Base-by-base conservation (phyloP, 805 yeast genomes). In the Cephaloascus fragrans region DNA sequence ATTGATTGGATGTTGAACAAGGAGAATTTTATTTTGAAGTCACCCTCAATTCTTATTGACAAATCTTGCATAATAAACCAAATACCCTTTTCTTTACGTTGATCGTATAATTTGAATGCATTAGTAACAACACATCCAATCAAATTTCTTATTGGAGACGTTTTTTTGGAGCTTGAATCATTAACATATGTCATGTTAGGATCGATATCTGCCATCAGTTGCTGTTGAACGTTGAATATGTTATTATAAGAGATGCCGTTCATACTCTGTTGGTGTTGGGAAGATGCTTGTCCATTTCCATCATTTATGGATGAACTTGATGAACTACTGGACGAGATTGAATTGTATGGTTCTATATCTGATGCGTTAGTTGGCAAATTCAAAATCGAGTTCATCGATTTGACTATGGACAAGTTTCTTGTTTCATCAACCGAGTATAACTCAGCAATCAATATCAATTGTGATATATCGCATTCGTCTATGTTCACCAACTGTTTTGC, bases 1-100 rank as follows among this genome's bases (percentile, higher is more conserved):
- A 16, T 9, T 16, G 33, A 31, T 31, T 31, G 44, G 40, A 32
- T 41, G 38, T 65, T 58, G 23, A 60, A 57, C 39, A 66, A 56
- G 6, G 55, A 50, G 35, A 62, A 55, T 46, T 57, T 61, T 31
- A 66, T 52, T 40, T 51, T 62, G 53, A 59, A 66, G 18, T 59
- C 60, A 23, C 71, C 71, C 42, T 66, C 71, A 10, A 62, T 61
- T 19, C 71, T 54, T 4, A 66, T 62, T 4, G 68, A 61, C 18
- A 66, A 47, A 41, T 65, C 71, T 29, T 63, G 66, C 35, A 64
- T 43, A 4, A 65, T 57, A 42, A 66, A 66, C 71, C 71, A 66
- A 17, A 66, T 58, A 2, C 71, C 69, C 17, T 51, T 47, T 4
- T 51, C 46, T 23, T 57, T 55, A 1, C 53, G 44, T 10, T 61